Conservation (phyloP, 192 early-diverging fungal species). For the Coemansia sp. region DNA sequence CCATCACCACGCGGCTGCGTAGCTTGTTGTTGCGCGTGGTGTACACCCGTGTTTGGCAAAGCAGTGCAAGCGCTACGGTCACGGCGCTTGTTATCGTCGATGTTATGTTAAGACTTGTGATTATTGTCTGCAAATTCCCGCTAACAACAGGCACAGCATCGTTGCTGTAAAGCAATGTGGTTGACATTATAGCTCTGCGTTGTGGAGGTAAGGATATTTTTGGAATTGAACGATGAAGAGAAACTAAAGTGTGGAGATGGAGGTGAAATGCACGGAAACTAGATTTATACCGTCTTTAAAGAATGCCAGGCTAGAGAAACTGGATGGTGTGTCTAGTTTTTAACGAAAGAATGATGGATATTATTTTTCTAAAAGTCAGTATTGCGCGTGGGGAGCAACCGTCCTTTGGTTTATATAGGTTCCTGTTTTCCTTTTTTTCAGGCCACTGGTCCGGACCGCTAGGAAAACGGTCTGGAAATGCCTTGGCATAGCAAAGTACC, state of each 20-base stretch:
- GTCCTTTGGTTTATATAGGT: background rate
- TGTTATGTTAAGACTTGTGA: conserved; percentile 8
- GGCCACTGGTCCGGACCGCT: background rate
- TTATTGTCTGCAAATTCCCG: background rate
- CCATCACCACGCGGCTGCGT: conserved; percentile 27
- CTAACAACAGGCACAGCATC: background rate
- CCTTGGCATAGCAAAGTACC: background rate
- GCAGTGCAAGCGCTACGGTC: conserved; percentile 17
- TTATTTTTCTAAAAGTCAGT: background rate
- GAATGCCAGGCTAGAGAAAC: background rate
- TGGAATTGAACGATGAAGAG: background rate
- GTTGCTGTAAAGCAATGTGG: conserved; percentile 4
- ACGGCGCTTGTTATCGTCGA: conserved; percentile 8
- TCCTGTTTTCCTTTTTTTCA: background rate
- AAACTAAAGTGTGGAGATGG: background rate
- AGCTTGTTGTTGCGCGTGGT: conserved; percentile 13
- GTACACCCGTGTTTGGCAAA: conserved; percentile 15
- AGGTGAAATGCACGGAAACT: background rate
- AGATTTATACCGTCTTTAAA: background rate
- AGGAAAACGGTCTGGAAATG: conserved; percentile 2
- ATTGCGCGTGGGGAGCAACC: background rate
- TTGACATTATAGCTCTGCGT: conserved; percentile 9
- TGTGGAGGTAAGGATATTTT: background rate
- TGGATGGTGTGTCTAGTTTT: background rate
- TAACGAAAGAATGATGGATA: background rate